Evolutionary conservation across 2,329 filamentous ascomycete genomes (phyloP).

Genomic region (Penicillium sp.): DNA sequence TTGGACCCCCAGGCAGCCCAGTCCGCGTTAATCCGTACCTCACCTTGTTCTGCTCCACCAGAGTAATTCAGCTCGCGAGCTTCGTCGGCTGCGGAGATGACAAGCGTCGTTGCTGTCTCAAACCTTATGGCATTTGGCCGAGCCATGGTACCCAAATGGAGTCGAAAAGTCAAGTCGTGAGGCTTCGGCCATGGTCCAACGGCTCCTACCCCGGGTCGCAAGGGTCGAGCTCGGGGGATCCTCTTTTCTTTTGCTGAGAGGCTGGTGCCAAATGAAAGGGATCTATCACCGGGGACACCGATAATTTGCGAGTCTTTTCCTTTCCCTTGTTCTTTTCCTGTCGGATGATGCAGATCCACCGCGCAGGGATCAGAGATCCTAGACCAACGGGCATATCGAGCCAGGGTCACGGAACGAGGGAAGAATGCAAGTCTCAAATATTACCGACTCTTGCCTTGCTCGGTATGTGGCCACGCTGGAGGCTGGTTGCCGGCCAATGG

Average conservation of each 20-base stretch:
- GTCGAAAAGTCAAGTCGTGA: constrained; percentile 4
- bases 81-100: constrained; percentile 5
- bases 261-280: constrained; percentile 5
- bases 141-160: constrained; percentile 4
- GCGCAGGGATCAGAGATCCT: constrained; percentile 17
- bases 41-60: background rate
- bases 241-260: background rate
- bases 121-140: constrained; percentile 10
- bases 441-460: constrained; percentile 6
- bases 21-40: too few species aligned
- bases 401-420: constrained; percentile 15
- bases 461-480: constrained; percentile 4
- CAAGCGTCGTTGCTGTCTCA: constrained; percentile 10
- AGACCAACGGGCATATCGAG: constrained; percentile 19
- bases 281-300: background rate
- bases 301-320: background rate
- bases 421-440: constrained; percentile 13
- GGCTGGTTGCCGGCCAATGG: constrained; percentile 12
- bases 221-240: background rate
- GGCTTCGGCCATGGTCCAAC: constrained; percentile 9
- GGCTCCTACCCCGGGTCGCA: constrained; percentile 8
- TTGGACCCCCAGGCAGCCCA: too few species aligned
- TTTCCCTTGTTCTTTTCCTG: constrained; percentile 1
- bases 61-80: constrained; percentile 1
- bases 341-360: constrained; percentile 5